Percentiles rank a stretch among this genome's conserved stretches.
These are phyloP conservation scores for Globomyces pollinis-pini DNA, from an alignment of 192 early-diverging fungal genomes.

Conservation along the genomic window DNA sequence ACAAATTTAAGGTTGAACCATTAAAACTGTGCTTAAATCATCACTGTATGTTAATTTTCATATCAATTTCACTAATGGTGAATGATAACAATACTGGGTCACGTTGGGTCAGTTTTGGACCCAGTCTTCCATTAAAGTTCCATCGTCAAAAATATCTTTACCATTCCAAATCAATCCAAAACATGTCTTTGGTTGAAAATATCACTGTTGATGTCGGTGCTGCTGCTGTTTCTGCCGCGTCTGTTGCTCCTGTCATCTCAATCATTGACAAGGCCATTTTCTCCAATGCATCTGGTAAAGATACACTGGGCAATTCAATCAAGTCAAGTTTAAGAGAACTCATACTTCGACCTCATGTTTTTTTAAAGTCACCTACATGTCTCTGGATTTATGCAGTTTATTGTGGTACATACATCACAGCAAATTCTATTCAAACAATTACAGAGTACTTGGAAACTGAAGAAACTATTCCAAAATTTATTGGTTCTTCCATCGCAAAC, in stretches of 20 bases:
- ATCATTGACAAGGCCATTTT: slow-evolving; percentile 43
- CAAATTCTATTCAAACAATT: slow-evolving; percentile 35
- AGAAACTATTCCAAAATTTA: slow-evolving; percentile 31
- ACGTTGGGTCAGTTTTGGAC: too few relatives aligned
- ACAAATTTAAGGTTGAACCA: too few relatives aligned
- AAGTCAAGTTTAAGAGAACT: slow-evolving; percentile 19
- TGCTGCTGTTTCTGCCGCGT: slow-evolving; percentile 9
- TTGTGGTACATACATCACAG: slow-evolving; percentile 30
- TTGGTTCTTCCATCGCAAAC: slow-evolving; percentile 29
- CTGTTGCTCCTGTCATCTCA: slow-evolving; percentile 27
- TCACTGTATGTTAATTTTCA: too few relatives aligned
- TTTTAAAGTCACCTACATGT: slow-evolving; percentile 25
- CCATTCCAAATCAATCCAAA: too few relatives aligned
- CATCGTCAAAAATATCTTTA: too few relatives aligned
- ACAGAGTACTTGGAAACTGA: slow-evolving; percentile 14
- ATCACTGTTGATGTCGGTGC: slow-evolving; percentile 6
- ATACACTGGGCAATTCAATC: slow-evolving; percentile 17
- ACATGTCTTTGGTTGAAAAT: too few relatives aligned
- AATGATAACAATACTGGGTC: too few relatives aligned
- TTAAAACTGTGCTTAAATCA: too few relatives aligned
- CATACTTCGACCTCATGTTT: slow-evolving; percentile 16
- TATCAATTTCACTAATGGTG: too few relatives aligned
- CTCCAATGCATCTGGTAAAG: slow-evolving; percentile 26
- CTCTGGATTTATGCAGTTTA: slow-evolving; percentile 32
- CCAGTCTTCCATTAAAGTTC: too few relatives aligned